Conservation (phyloP, 164 flowering plant genomes). For the Stephania cephalantha region DNA sequence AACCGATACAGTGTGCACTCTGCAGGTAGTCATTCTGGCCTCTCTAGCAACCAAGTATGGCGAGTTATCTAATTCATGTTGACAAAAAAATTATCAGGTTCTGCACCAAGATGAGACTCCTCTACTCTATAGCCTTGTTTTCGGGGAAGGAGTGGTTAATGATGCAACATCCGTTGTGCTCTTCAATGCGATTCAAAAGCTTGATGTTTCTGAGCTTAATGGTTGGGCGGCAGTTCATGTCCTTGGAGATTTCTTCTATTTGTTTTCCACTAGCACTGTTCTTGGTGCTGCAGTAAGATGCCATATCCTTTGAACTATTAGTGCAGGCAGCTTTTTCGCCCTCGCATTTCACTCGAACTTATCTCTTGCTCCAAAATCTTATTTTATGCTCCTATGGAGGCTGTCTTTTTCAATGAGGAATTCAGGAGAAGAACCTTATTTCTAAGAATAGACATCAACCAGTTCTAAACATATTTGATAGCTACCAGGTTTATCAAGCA, state of each 20-base stretch:
- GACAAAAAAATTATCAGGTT: constrained; percentile 32
- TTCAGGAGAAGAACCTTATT: no score
- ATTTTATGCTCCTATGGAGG: no score
- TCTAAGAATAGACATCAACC: no score
- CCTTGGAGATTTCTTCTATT: constrained; percentile 54
- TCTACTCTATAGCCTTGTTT: constrained; percentile 84
- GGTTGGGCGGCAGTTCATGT: constrained; percentile 37
- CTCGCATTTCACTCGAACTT: no score
- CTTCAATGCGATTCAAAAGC: constrained; percentile 78
- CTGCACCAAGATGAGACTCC: constrained; percentile 94
- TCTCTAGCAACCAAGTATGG: background rate
- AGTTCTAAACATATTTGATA: no score
- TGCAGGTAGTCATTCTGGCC: constrained; percentile 48
- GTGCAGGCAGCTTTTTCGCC: no score
- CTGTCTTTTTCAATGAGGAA: no score
- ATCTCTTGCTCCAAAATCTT: no score
- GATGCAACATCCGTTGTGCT: constrained; percentile 96
- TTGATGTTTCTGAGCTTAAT: constrained; percentile 39
- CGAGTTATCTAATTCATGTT: background rate
- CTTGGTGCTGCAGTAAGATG: constrained; percentile 69
- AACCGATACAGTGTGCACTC: constrained; percentile 89
- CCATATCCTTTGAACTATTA: background rate
- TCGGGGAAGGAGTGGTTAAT: constrained; percentile 98
- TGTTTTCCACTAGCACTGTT: constrained; percentile 71
- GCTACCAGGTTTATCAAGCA: no score